phyloP scores from a whole-genome alignment of 176 grass and related monocot species.

The Aegilops tauschii region DNA sequence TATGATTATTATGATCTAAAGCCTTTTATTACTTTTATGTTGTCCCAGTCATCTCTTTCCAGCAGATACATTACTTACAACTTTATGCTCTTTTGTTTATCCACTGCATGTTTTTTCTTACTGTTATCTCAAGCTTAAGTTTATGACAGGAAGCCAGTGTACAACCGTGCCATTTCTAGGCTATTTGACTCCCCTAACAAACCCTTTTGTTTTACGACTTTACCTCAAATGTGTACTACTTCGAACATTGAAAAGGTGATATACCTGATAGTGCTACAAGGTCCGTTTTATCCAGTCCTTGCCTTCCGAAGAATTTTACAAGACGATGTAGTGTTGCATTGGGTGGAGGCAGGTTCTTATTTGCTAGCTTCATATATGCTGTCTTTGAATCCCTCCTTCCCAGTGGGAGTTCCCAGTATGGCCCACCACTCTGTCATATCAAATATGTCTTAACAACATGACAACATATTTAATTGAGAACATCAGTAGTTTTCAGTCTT shows the following conservation, averaged over 20 bases:
- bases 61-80: slow-evolving; percentile 3
- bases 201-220: not conserved
- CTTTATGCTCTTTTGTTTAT: not conserved
- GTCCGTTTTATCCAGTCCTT: slow-evolving; percentile 66
- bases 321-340: slow-evolving; percentile 68
- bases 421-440: slow-evolving; percentile 63
- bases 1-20: not conserved
- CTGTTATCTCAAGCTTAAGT: slow-evolving; percentile 7
- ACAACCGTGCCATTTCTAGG: not conserved
- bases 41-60: not conserved
- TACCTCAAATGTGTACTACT: not conserved
- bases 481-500: not conserved
- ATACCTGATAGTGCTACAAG: slow-evolving; percentile 77
- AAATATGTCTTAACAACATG: slow-evolving; percentile 1
- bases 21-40: not conserved
- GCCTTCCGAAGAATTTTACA: slow-evolving; percentile 58
- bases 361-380: slow-evolving; percentile 77
- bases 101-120: not conserved
- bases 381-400: slow-evolving; percentile 81
- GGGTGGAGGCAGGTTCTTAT: slow-evolving; percentile 80
- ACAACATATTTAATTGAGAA: not conserved
- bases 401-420: slow-evolving; percentile 78
- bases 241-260: not conserved
- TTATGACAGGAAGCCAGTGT: not conserved
- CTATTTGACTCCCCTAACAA: not conserved